Conservation (phyloP, 2,329 filamentous ascomycete genomes). For the Hypoxylon sp. region DNA sequence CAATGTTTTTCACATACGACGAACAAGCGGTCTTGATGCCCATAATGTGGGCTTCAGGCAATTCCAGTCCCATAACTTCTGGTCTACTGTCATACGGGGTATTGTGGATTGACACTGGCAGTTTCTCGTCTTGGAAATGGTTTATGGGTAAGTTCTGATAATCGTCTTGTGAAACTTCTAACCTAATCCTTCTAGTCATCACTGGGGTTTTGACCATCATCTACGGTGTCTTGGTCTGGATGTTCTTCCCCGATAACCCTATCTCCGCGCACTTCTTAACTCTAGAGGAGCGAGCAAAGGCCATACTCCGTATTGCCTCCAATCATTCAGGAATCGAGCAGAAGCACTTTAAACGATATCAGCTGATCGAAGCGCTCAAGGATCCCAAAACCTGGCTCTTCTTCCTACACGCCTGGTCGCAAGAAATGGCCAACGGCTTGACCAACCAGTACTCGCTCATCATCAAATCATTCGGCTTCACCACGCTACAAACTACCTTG, state of each 20-base stretch:
- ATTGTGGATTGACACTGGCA: conserved; percentile 54
- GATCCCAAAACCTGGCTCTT: conserved; percentile 53
- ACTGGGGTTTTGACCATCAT: conserved; percentile 36
- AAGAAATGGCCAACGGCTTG: conserved; percentile 56
- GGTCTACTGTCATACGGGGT: conserved; percentile 54
- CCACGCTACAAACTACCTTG: conserved; percentile 41
- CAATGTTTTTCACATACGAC: conserved; percentile 57
- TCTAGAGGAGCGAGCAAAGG: conserved; percentile 52
- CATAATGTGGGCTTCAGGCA: conserved; percentile 59
- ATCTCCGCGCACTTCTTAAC: conserved; percentile 41
- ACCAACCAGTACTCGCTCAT: conserved; percentile 39
- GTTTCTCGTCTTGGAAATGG: conserved; percentile 58
- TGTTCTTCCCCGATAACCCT: conserved; percentile 55
- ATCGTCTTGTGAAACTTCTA: conserved; percentile 8
- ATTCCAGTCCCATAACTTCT: conserved; percentile 54
- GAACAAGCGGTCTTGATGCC: conserved; percentile 56
- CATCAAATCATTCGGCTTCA: conserved; percentile 41
- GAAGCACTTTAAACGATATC: conserved; percentile 54
- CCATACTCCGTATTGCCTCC: conserved; percentile 57
- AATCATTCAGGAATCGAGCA: conserved; percentile 59
- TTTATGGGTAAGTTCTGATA: conserved; percentile 53
- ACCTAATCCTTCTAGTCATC: conserved; percentile 28
- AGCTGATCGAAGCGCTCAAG: conserved; percentile 52
- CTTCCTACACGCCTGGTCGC: conserved; percentile 51
- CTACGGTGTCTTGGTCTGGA: conserved; percentile 49